Evolutionary conservation across 2,329 filamentous ascomycete species (phyloP), one percentile per base, ranked within the genome.

Genomic region (Hypoxylon sp.): DNA sequence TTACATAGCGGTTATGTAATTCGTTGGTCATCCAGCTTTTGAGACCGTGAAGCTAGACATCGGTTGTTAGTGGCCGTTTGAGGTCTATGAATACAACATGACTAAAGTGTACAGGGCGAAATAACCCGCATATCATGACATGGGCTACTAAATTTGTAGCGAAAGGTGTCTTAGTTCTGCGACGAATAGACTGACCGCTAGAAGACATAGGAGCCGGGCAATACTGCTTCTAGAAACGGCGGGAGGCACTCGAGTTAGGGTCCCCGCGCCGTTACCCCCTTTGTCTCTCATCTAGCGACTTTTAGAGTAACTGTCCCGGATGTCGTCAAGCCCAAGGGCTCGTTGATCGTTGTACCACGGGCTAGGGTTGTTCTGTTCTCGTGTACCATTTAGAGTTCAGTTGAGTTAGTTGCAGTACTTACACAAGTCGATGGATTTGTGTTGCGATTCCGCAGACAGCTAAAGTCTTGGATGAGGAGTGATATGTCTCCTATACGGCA

Each of bases 171-270:
- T 64, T 36, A 46, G 36, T 55, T 38, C 57, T 43, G 25, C 53
- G 43, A 53, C 43, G 52, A 28, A 57, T 3, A 17, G 13, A 19
- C 10, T 43, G 38, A 43, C 38, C n/a, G n/a, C 7, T 43, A 10
- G 5, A n/a, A 60, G 41, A 38, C 17, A 45, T 36, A 25, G 23
- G 64, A 34, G 51, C 32, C 11, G 13, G 25, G 41, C 28, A 38
- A 21, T 46, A n/a, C 19, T 5, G 38, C 41, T 68, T 68, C 62
- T 62, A 62, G 61, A 65, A 68, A 53, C 34, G 32, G 49, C 36
- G 34, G 34, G 21, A 25, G 45, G 53, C n/a, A 19, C 52, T 55
- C n/a, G 38, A 49, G 34, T 17, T 32, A 34, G 21, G 34, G 30
- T 11, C 6, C 23, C 45, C 45, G 25, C 45, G 43, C 11, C 2